Evolutionary conservation across 164 flowering plant species (phyloP).

Genomic region (Magnolia changhungtana): DNA sequence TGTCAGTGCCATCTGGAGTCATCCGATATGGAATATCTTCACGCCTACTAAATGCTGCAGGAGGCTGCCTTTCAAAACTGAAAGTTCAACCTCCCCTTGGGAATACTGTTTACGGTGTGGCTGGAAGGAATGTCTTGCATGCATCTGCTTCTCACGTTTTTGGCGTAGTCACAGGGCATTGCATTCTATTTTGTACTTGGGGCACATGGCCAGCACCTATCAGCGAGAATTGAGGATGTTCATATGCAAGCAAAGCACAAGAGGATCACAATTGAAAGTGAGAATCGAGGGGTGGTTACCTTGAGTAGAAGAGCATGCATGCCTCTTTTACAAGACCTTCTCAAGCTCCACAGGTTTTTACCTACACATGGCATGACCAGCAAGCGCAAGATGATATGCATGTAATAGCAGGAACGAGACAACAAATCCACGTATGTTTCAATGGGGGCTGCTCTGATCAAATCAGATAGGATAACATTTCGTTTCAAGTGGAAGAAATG

Average conservation of each 20-base stretch:
- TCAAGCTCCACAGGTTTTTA: conserved; percentile 62
- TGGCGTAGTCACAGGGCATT: conserved; percentile 22
- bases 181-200: conserved; percentile 39
- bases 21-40: conserved; percentile 15
- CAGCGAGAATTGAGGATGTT: background rate
- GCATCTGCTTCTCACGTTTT: conserved; percentile 14
- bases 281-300: conserved; percentile 35
- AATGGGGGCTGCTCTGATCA: too few relatives aligned
- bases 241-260: background rate
- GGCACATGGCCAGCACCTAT: conserved; percentile 74
- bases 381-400: background rate
- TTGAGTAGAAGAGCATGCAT: conserved; percentile 81
- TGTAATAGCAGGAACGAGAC: too few relatives aligned
- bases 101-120: conserved; percentile 17
- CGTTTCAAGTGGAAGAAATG: too few relatives aligned
- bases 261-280: background rate
- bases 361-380: conserved; percentile 35
- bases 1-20: conserved; percentile 20
- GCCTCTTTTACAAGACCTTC: conserved; percentile 66
- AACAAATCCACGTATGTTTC: too few relatives aligned
- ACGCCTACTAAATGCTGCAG: conserved; percentile 1
- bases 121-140: conserved; percentile 16
- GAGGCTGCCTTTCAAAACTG: conserved; percentile 8
- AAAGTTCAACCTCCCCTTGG: conserved; percentile 16
- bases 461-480: too few relatives aligned